phyloP scores from a whole-genome alignment of 805 yeast genomes.

The Ogataea haglerorum region DNA sequence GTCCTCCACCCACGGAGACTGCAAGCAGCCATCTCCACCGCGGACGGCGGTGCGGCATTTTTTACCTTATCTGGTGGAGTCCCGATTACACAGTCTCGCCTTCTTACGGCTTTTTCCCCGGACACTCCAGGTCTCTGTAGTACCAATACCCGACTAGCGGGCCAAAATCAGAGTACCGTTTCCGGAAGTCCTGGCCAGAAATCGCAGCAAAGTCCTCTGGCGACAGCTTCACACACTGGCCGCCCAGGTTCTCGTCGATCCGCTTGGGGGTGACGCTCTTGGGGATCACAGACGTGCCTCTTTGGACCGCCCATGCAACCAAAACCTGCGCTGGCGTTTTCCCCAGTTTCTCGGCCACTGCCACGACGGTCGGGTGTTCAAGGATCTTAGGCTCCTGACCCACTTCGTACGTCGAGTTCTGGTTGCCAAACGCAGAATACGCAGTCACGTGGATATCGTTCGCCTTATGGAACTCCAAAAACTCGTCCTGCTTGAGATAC shows the following conservation, averaged over 20 bases:
- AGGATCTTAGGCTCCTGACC: slow-evolving; percentile 41
- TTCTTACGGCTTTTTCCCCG: slow-evolving; percentile 28
- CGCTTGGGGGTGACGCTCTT: slow-evolving; percentile 42
- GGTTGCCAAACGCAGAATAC: slow-evolving; percentile 70
- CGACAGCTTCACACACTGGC: slow-evolving; percentile 28
- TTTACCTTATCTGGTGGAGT: neutral
- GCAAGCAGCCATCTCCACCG: slow-evolving; percentile 5
- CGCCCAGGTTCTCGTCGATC: slow-evolving; percentile 36
- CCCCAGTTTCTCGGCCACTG: slow-evolving; percentile 41
- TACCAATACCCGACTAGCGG: slow-evolving; percentile 32
- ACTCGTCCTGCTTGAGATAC: slow-evolving; percentile 57
- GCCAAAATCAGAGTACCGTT: slow-evolving; percentile 34
- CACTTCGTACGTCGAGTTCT: slow-evolving; percentile 45
- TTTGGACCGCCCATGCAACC: slow-evolving; percentile 53
- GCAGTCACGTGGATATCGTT: slow-evolving; percentile 61
- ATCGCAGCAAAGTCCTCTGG: slow-evolving; percentile 36
- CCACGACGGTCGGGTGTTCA: slow-evolving; percentile 39
- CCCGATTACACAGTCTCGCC: neutral
- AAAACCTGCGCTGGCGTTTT: slow-evolving; percentile 47
- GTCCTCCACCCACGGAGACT: slow-evolving; percentile 2
- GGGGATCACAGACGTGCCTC: slow-evolving; percentile 51
- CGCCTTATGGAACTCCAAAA: slow-evolving; percentile 46
- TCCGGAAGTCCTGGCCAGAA: slow-evolving; percentile 25
- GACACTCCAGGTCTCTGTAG: slow-evolving; percentile 32
- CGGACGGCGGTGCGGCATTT: slow-evolving; percentile 5